Evolutionary conservation across 495 filamentous ascomycete species (phyloP), one percentile per base, ranked within the genome.

Genomic region (Penicillium paradoxum): DNA sequence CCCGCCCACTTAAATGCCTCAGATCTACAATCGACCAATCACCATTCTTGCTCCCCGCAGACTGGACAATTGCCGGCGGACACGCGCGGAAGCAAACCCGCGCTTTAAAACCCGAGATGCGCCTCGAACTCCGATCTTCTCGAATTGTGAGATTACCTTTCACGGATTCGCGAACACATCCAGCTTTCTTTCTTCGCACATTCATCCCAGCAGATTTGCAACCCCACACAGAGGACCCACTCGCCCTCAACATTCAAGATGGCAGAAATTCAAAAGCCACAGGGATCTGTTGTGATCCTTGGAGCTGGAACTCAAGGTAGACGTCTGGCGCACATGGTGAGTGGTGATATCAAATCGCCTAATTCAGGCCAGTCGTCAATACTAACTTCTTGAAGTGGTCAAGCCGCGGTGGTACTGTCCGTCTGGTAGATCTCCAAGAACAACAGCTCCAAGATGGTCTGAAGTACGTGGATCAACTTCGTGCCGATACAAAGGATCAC

Each of bases 251-350:
- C 32, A 48, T 48, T 22, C 13, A 54, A 30, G 2, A 29, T 55
- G 39, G 32, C 43, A 37, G 41, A 6, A 4, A 10, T 29, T 3
- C 49, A 42, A 42, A 37, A 34, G 14, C 49, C 54, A 5, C n/a
- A 40, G 14, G 55, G 55, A 15, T 58, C 55, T 3, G 55, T 58
- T 14, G 51, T 58, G 29, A 64, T 71, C 22, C 46, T 72, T 4
- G 71, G 71, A 3, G 71, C 71, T n/a, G 71, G 71, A 11, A 66
- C 62, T 24, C 71, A 74, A 56, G 71, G 71, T 8, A 53, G 61
- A 41, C 51, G 71, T 7, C 60, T 74, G 5, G 71, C 71, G 13
- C 70, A 66, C 38, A 74, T 74, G 71, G 71, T 74, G 57, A 1
- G 13, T 39, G 10, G 32, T 32, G 24, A 3, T 27, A 27, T 27